Conservation (phyloP, 768 basidiomycete genomes). For the Amanita fuliginea region DNA sequence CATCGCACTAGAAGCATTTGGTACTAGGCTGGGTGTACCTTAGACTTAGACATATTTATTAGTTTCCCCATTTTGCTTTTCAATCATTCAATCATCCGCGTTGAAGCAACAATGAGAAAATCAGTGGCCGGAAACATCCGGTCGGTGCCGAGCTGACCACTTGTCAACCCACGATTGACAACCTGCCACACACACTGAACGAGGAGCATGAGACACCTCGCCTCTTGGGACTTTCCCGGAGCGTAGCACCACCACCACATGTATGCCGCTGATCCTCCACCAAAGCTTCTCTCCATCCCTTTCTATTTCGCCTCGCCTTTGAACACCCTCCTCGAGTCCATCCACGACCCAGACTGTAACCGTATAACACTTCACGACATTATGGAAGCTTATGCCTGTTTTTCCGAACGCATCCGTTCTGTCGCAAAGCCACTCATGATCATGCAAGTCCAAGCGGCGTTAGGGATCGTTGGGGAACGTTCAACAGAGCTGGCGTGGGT, state of each 20-base stretch:
- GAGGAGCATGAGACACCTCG: too few relatives aligned
- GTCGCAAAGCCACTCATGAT: constrained; percentile 14
- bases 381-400: constrained; percentile 47
- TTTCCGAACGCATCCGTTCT: constrained; percentile 33
- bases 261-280: neutral
- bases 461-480: constrained; percentile 20
- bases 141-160: too few relatives aligned
- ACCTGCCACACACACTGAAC: too few relatives aligned
- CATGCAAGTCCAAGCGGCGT: too few relatives aligned
- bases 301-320: constrained; percentile 31
- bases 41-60: neutral
- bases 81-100: too few relatives aligned
- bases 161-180: too few relatives aligned
- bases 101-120: constrained; percentile 11
- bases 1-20: constrained; percentile 80
- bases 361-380: constrained; percentile 41
- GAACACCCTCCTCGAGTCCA: constrained; percentile 34
- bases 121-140: too few relatives aligned
- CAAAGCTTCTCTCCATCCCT: constrained; percentile 1
- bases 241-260: too few relatives aligned
- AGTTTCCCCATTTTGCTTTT: neutral
- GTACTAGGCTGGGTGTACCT: constrained; percentile 39
- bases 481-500: constrained; percentile 25
- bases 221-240: too few relatives aligned
- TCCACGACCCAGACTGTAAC: constrained; percentile 22